A percentile compares a stretch with the other conserved stretches of the same genome.
Evolutionary conservation across 1,284 basidiomycete species (phyloP).

Genomic region (Cyathus pygmaeus): DNA sequence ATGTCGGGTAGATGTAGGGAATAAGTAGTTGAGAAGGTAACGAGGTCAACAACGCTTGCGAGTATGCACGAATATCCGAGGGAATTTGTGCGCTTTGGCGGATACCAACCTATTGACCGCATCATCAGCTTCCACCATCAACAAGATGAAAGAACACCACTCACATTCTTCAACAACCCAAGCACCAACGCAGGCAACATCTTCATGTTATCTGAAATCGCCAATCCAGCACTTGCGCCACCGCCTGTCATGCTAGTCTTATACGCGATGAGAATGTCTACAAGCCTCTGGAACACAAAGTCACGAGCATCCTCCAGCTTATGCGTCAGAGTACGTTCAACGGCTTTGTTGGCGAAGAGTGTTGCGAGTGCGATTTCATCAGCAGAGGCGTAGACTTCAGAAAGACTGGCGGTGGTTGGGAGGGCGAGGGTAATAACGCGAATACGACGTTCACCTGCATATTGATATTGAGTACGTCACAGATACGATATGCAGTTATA

Average conservation of each 20-base stretch:
- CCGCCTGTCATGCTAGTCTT: slow-evolving; percentile 97
- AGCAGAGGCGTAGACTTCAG: slow-evolving; percentile 94
- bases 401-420: slow-evolving; percentile 92
- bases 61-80: slow-evolving; percentile 94
- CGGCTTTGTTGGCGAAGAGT: slow-evolving; percentile 94
- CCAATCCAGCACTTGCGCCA: slow-evolving; percentile 94
- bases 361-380: slow-evolving; percentile 95
- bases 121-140: background rate
- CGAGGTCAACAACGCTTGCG: slow-evolving; percentile 92
- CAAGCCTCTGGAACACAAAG: slow-evolving; percentile 88
- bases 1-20: slow-evolving; percentile 93
- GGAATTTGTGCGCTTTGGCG: slow-evolving; percentile 97
- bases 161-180: slow-evolving; percentile 92
- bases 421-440: slow-evolving; percentile 94
- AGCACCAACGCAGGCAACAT: slow-evolving; percentile 92
- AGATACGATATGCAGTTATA: background rate
- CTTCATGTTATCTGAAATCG: slow-evolving; percentile 92
- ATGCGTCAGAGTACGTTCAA: slow-evolving; percentile 90
- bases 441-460: slow-evolving; percentile 88
- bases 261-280: slow-evolving; percentile 92
- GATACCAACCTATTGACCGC: slow-evolving; percentile 78
- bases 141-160: slow-evolving; percentile 29
- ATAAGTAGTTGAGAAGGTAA: slow-evolving; percentile 91
- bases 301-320: slow-evolving; percentile 96
- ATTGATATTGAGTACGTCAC: background rate